Percentiles rank a stretch among this genome's conserved stretches.
phyloP scores from a whole-genome alignment of 352 stramenopile genomes.

The Pythium rishiriense region DNA sequence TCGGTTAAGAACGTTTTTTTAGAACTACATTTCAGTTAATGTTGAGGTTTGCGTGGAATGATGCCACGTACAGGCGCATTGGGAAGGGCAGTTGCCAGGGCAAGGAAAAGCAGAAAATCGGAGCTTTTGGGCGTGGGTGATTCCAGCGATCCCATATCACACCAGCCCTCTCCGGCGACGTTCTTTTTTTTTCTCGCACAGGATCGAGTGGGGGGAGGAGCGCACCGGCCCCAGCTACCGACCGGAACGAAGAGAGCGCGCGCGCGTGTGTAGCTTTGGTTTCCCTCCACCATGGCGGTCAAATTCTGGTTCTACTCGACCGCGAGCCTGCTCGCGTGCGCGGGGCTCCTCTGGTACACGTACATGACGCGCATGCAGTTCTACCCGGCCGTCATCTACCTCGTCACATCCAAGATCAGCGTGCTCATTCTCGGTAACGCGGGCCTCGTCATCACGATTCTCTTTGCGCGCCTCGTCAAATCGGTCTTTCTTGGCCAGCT shows the following conservation, averaged over 20 bases:
- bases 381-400: slow-evolving; percentile 96
- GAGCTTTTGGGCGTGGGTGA: not conserved
- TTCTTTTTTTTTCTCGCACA: slow-evolving; percentile 21
- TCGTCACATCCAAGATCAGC: slow-evolving; percentile 96
- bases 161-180: not conserved
- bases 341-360: slow-evolving; percentile 90
- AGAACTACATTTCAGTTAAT: slow-evolving; percentile 11
- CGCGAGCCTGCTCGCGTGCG: slow-evolving; percentile 80
- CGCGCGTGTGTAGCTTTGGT: not conserved
- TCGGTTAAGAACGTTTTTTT: slow-evolving; percentile 25
- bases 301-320: slow-evolving; percentile 91
- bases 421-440: slow-evolving; percentile 96
- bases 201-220: not conserved
- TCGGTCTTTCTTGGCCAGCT: slow-evolving; percentile 86
- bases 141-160: slow-evolving; percentile 8
- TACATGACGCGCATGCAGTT: slow-evolving; percentile 95
- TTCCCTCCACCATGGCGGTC: slow-evolving; percentile 34
- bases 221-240: not conserved
- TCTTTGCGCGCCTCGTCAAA: slow-evolving; percentile 73
- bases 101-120: slow-evolving; percentile 5
- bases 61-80: slow-evolving; percentile 11
- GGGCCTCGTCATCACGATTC: slow-evolving; percentile 88
- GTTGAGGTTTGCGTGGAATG: slow-evolving; percentile 20
- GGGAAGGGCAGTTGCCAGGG: slow-evolving; percentile 12
- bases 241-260: slow-evolving; percentile 10